A percentile compares a stretch with the other conserved stretches of the same genome.
These are phyloP conservation scores for Darksidea phi DNA, from an alignment of 495 filamentous ascomycete genomes.

Conservation along the genomic window DNA sequence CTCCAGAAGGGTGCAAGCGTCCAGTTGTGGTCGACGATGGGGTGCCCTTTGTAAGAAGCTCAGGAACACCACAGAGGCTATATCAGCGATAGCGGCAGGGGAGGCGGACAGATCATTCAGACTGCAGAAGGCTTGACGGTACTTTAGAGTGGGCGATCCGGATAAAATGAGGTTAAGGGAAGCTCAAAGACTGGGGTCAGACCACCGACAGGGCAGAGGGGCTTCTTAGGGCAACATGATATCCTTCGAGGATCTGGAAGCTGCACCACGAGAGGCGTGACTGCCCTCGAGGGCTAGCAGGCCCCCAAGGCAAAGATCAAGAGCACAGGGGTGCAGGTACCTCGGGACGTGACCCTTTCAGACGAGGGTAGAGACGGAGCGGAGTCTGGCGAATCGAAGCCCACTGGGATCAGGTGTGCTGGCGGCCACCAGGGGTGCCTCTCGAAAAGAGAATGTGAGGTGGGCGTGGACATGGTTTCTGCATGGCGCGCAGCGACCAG, in stretches of 20 bases:
- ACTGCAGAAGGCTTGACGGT: conserved; percentile 36
- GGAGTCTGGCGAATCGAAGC: conserved; percentile 30
- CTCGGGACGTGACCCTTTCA: conserved; percentile 38
- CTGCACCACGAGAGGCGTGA: conserved; percentile 39
- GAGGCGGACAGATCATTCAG: conserved; percentile 37
- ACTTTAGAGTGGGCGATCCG: conserved; percentile 38
- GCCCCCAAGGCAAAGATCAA: conserved; percentile 30
- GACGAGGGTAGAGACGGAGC: conserved; percentile 17
- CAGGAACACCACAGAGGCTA: conserved; percentile 38
- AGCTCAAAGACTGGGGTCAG: conserved; percentile 33
- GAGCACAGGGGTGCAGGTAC: conserved; percentile 39
- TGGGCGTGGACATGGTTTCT: conserved; percentile 27
- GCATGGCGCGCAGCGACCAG: conserved; percentile 22
- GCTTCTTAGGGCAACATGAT: conserved; percentile 36
- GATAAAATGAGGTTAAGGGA: conserved; percentile 37
- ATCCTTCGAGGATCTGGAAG: conserved; percentile 37
- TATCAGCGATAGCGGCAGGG: conserved; percentile 37
- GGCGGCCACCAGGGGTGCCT: conserved; percentile 28
- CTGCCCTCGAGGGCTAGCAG: conserved; percentile 34
- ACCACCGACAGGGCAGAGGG: conserved; percentile 34
- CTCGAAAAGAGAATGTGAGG: conserved; percentile 39
- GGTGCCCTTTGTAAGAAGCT: conserved; percentile 30
- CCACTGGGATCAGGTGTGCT: conserved; percentile 29
- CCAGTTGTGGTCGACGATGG: conserved; percentile 24
- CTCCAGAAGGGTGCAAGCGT: conserved; percentile 27